Base-by-base conservation (phyloP, 192 early-diverging fungal species). In the Coemansia nantahalensis region DNA sequence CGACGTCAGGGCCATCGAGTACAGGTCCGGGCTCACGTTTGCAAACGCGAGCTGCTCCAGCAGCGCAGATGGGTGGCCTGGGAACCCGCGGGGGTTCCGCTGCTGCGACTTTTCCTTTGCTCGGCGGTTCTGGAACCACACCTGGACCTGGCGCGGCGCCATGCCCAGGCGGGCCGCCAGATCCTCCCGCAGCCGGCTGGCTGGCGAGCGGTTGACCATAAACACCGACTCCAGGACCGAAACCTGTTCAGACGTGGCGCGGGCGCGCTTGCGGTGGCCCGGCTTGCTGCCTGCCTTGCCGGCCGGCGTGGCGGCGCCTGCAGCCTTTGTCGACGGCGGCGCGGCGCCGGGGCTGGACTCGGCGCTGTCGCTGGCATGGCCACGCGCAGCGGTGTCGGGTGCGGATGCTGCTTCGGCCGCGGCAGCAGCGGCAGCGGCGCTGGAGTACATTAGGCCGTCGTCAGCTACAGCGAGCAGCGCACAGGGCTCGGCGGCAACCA, bases 51-150 rank as follows among this genome's bases (percentile, higher is more conserved):
- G 26, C 26, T 3, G 56, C 36, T 67, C 65, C 16, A 67, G 33
- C 7, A 67, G 40, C 52, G 60, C 50, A 8, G 46, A 28, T 8
- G 51, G 39, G 36, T 55, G 63, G 33, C 57, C 54, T 53, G 68
- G 72, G 28, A 65, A 32, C 5, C 31, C 43, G 16, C 72, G 72
- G 7, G 72, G 61, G 37, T 52, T 66, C 13, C 68, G 54, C 45
- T 77, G 74, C 54, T 70, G 66, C 32, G 64, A 71, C 52, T 86
- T 87, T 36, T 78, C 83, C 54, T 91, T 92, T n/a, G 88, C 90
- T 22, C 90, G 81, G n/a, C 87, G 69, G 65, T 92, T 92, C 62
- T 91, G 90, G 59, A 91, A 91, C 90, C 90, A 91, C 35, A 90
- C 86, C 52, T 90, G 88, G 18, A 91, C 86, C 19, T 85, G 80